Percentiles rank a stretch among this genome's conserved stretches.
phyloP scores from a whole-genome alignment of 305 asterid species.

The Stenogyne calaminthoides region DNA sequence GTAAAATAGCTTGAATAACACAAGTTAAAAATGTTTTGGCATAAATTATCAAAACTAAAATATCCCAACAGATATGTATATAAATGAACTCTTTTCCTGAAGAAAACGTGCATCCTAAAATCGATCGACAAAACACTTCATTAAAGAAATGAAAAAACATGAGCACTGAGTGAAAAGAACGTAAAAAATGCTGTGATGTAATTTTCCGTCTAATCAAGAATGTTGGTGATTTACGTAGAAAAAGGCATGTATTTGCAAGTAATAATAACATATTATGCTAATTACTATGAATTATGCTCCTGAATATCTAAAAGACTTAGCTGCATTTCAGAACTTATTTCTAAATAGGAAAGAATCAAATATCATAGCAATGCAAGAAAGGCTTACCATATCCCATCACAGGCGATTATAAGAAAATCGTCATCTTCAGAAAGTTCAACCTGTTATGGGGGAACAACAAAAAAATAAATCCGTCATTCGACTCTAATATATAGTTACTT shows the following conservation, averaged over 20 bases:
- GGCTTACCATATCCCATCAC: constrained; percentile 98
- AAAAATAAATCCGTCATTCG: constrained; percentile 30
- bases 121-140: neutral
- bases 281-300: neutral
- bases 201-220: too few species aligned
- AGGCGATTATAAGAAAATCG: constrained; percentile 88
- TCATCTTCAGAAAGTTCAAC: constrained; percentile 78
- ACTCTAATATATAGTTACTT: constrained; percentile 6
- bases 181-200: too few species aligned
- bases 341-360: neutral
- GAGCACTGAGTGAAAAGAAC: neutral
- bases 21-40: neutral
- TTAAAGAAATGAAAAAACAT: neutral
- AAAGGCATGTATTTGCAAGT: too few species aligned
- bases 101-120: neutral
- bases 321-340: constrained; percentile 5
- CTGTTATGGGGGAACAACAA: constrained; percentile 39
- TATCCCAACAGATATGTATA: constrained; percentile 3
- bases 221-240: too few species aligned
- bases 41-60: too few species aligned
- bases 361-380: constrained; percentile 16
- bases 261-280: too few species aligned
- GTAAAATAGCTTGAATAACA: too few species aligned
- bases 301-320: neutral
- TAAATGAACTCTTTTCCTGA: neutral